Evolutionary conservation across 768 basidiomycete genomes (phyloP), one percentile per base, ranked within the genome.

Genomic region (Candolleomyces eurysporus): DNA sequence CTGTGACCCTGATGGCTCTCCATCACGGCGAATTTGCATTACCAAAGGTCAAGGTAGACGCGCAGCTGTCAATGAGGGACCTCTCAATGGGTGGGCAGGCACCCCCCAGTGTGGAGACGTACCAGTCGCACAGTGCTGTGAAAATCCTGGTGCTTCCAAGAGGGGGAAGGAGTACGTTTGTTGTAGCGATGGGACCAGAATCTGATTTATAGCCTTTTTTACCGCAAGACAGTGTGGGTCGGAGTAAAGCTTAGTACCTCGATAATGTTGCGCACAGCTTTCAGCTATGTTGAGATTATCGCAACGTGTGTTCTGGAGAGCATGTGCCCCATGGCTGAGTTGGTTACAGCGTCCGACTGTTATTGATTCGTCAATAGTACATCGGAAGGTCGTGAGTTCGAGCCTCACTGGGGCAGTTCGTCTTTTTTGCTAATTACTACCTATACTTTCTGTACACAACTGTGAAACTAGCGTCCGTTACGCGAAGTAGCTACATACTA

Each of bases 121-220:
- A 93, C 68, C 92, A 97, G 65, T 78, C 84, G 46, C 90, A 96
- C 66, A 92, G 94, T 0, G 96, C 92, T 11, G 85, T 94, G 66
- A 87, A 82, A 61, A 80, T 96, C 9, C 74, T 92, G 52, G 86
- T 98, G 6, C 80, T 95, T 21, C 96, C 96, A 0, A 82, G 92
- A 59, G 90, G 90, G 4, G 90, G 90, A 5, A 81, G 90, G 64
- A 91, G 84, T 66, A 95, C 92, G 14, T 94, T 90, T 72, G 82
- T 93, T 6, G 80, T 94, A 39, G 84, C 80, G 30, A 91, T 92
- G 90, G 89, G 88, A 22, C 72, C 76, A 0, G 7, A 30, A 39
- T 40, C 36, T 45, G n/a, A 53, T 8, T 5, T 50, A n/a, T 45
- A 55, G 26, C 26, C 26, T 26, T 26, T 26, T 26, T 26, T 26